phyloP scores from a whole-genome alignment of 441 rosid species.

The Euphorbia celastroides region DNA sequence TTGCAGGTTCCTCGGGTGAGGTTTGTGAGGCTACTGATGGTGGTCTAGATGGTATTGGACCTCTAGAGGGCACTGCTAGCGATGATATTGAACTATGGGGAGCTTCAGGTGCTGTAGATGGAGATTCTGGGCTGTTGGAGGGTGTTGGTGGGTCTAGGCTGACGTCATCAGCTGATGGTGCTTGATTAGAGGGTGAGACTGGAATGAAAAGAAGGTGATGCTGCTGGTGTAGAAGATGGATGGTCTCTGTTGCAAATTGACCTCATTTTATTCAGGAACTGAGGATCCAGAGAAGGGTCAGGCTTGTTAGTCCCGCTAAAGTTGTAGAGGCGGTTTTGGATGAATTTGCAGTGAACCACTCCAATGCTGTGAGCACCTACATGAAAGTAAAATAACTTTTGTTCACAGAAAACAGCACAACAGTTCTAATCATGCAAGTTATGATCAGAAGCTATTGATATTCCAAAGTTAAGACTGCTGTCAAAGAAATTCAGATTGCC shows the following conservation, averaged over 20 bases:
- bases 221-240: slow-evolving; percentile 5
- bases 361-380: slow-evolving; percentile 75
- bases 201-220: slow-evolving; percentile 11
- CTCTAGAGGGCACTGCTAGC: slow-evolving; percentile 8
- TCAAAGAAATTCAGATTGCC: neutral
- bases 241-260: slow-evolving; percentile 32
- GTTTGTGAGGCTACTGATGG: slow-evolving; percentile 20
- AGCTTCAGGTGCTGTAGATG: neutral
- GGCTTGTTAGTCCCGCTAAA: slow-evolving; percentile 51
- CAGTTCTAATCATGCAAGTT: neutral
- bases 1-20: slow-evolving; percentile 26
- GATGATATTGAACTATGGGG: neutral
- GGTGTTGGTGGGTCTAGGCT: neutral
- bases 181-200: neutral
- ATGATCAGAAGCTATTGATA: neutral
- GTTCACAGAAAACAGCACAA: neutral
- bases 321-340: slow-evolving; percentile 48
- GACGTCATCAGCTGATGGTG: neutral
- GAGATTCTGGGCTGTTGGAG: neutral
- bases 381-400: neutral
- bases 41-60: slow-evolving; percentile 10
- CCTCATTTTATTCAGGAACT: slow-evolving; percentile 38
- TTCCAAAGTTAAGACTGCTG: neutral
- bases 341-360: slow-evolving; percentile 51
- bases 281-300: slow-evolving; percentile 57